Evolutionary conservation across 2,329 filamentous ascomycete genomes (phyloP).

Genomic region (Coniochaeta prunicola): DNA sequence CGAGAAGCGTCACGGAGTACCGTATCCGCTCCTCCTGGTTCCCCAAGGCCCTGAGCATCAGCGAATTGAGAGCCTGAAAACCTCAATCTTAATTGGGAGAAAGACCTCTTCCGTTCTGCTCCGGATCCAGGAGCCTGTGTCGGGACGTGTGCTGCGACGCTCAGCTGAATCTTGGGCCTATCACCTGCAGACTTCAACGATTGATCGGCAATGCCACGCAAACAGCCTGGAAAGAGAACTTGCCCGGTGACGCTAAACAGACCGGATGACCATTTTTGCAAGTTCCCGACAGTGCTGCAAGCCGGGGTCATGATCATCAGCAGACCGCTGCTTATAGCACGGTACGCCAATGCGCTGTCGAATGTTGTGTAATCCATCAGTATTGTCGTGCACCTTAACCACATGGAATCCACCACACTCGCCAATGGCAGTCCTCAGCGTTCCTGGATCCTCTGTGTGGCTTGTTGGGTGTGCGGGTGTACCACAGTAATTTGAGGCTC

Average conservation of each 20-base stretch:
- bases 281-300: slow-evolving; percentile 1
- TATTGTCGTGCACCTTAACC: neutral
- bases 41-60: neutral
- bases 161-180: neutral
- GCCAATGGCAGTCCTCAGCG: neutral
- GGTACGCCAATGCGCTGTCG: neutral
- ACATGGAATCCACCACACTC: neutral
- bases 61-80: neutral
- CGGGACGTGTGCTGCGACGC: neutral
- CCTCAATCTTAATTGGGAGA: neutral
- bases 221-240: neutral
- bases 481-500: neutral
- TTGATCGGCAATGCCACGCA: slow-evolving; percentile 1
- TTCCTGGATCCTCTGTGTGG: neutral
- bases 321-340: neutral
- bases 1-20: neutral
- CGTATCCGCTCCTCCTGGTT: neutral
- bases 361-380: neutral
- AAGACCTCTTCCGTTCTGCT: neutral
- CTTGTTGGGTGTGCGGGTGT: too few species aligned
- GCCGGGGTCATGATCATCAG: neutral
- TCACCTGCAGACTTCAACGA: neutral
- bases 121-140: neutral
- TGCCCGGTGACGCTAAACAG: neutral
- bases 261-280: neutral